Percentiles rank a stretch among this genome's conserved stretches.
Evolutionary conservation across 2,329 filamentous ascomycete genomes (phyloP).

Genomic region (Epichloe hybrida): DNA sequence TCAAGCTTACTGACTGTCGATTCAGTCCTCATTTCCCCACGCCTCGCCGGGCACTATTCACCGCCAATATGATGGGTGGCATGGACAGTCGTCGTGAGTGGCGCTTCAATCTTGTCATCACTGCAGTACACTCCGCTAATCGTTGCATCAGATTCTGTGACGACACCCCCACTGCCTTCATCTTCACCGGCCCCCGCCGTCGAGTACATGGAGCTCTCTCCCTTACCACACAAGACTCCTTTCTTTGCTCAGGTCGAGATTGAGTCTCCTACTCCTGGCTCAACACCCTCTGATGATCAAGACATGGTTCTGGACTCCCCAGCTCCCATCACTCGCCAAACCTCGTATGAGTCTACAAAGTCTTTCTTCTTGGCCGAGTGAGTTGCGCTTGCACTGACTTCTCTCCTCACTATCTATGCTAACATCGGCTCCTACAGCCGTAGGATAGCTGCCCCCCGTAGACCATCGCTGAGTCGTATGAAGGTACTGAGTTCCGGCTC

Average conservation of each 20-base stretch:
- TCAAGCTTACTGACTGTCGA: background rate
- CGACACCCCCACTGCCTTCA: slow-evolving; percentile 68
- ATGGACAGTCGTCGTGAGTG: slow-evolving; percentile 21
- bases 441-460: slow-evolving; percentile 52
- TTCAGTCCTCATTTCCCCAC: slow-evolving; percentile 28
- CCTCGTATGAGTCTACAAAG: slow-evolving; percentile 35
- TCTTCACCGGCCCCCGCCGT: slow-evolving; percentile 63
- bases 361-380: slow-evolving; percentile 37
- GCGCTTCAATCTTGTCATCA: background rate
- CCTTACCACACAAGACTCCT: slow-evolving; percentile 73
- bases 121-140: background rate
- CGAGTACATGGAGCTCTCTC: slow-evolving; percentile 88
- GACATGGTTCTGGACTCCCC: slow-evolving; percentile 46
- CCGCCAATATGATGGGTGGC: slow-evolving; percentile 23
- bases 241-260: slow-evolving; percentile 53
- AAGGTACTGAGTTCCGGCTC: slow-evolving; percentile 63
- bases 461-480: slow-evolving; percentile 60
- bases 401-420: slow-evolving; percentile 1
- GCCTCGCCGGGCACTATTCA: slow-evolving; percentile 27
- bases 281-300: slow-evolving; percentile 26
- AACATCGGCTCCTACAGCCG: slow-evolving; percentile 33
- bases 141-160: slow-evolving; percentile 48
- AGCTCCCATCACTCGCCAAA: slow-evolving; percentile 31
- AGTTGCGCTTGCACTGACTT: slow-evolving; percentile 19
- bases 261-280: slow-evolving; percentile 57